phyloP scores from a whole-genome alignment of 441 rosid genomes.

The Capsella rubella region DNA sequence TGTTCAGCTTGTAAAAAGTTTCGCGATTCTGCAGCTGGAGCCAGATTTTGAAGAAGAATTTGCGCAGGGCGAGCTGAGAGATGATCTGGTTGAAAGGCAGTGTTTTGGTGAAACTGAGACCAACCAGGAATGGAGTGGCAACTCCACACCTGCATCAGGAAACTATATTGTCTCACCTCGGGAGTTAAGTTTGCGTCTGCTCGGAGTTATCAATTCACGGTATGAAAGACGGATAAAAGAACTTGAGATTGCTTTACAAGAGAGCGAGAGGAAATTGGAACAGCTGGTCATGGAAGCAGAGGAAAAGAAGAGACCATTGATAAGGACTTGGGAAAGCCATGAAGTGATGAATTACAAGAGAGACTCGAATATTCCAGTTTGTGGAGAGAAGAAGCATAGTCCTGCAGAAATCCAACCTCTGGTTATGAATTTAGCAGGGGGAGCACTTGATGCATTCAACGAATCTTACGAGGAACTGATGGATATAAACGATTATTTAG shows the following conservation, averaged over 20 bases:
- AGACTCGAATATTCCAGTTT: slow-evolving; percentile 40
- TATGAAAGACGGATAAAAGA: slow-evolving; percentile 67
- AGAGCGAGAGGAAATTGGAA: slow-evolving; percentile 66
- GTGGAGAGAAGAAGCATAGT: slow-evolving; percentile 28
- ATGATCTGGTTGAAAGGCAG: slow-evolving; percentile 42
- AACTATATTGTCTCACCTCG: slow-evolving; percentile 76
- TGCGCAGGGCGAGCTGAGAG: slow-evolving; percentile 73
- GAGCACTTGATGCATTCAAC: slow-evolving; percentile 70
- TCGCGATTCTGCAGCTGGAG: slow-evolving; percentile 60
- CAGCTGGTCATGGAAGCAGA: slow-evolving; percentile 54
- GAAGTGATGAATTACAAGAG: slow-evolving; percentile 45
- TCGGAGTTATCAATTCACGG: slow-evolving; percentile 70
- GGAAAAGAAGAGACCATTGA: slow-evolving; percentile 41
- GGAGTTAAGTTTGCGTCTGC: slow-evolving; percentile 75
- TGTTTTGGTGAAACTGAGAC: slow-evolving; percentile 44
- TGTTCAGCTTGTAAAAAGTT: slow-evolving; percentile 10
- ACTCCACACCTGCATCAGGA: slow-evolving; percentile 54
- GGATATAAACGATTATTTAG: slow-evolving; percentile 62
- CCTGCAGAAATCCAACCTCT: slow-evolving; percentile 52
- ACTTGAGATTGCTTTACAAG: slow-evolving; percentile 73
- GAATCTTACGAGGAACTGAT: slow-evolving; percentile 68
- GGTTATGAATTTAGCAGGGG: slow-evolving; percentile 67
- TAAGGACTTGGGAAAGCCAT: slow-evolving; percentile 40
- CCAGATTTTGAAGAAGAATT: slow-evolving; percentile 61
- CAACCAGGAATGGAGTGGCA: slow-evolving; percentile 55